Evolutionary conservation across 805 yeast genomes (phyloP).

Genomic region (Candida bentonensis): DNA sequence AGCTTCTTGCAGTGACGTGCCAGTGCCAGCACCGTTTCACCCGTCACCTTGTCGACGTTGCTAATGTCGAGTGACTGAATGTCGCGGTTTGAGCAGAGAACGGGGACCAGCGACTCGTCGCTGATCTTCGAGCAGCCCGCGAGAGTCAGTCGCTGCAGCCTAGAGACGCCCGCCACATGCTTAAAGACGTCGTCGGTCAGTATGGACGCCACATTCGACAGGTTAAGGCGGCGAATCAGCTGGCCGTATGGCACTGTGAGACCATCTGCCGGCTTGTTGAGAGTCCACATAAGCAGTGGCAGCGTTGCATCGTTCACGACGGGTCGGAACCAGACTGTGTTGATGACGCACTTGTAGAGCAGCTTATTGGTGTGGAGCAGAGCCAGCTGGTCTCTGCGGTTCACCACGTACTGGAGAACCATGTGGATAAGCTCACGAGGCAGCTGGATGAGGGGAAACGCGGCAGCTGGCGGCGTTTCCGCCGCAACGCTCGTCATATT

Average conservation of each 20-base stretch:
- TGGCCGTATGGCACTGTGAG: conserved; percentile 46
- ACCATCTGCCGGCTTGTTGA: conserved; percentile 34
- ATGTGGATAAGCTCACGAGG: conserved; percentile 31
- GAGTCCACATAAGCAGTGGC: conserved; percentile 33
- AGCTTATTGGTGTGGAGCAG: conserved; percentile 57
- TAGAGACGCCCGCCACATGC: conserved; percentile 48
- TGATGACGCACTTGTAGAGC: conserved; percentile 69
- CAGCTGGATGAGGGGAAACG: conserved; percentile 16
- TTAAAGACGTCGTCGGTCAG: conserved; percentile 54
- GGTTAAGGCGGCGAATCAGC: conserved; percentile 65
- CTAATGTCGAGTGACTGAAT: conserved; percentile 81
- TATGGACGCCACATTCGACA: conserved; percentile 55
- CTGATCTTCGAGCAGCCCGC: conserved; percentile 63
- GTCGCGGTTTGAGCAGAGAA: conserved; percentile 49
- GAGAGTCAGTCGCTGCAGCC: conserved; percentile 73
- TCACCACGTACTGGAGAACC: conserved; percentile 11
- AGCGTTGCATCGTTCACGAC: conserved; percentile 39
- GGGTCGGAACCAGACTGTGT: conserved; percentile 81
- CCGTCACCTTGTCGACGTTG: conserved; percentile 56
- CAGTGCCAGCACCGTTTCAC: conserved; percentile 52
- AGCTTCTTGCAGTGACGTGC: conserved; percentile 60
- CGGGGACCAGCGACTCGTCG: conserved; percentile 43
- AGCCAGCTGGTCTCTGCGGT: conserved; percentile 13
- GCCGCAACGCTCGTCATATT: too few species aligned
- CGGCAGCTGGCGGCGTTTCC: too few species aligned